These are phyloP conservation scores for Barbarea vulgaris DNA, from an alignment of 345 rosid species.

Conservation along the genomic window DNA sequence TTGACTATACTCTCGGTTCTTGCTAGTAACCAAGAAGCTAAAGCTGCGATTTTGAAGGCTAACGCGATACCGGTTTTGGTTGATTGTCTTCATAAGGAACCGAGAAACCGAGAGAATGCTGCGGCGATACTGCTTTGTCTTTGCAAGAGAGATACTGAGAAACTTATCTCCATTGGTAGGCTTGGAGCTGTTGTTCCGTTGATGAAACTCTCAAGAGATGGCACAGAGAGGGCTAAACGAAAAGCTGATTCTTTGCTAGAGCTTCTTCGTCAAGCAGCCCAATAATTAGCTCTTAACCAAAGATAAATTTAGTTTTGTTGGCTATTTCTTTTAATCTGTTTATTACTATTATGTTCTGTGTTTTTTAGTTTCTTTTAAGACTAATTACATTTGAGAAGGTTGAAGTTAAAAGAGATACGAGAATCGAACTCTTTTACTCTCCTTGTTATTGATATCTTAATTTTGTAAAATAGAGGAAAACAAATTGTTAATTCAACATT, in stretches of 20 bases:
- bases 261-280: constrained; percentile 54
- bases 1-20: constrained; percentile 79
- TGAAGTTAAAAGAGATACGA: constrained; percentile 22
- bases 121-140: constrained; percentile 77
- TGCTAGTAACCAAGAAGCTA: constrained; percentile 76
- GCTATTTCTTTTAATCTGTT: background rate
- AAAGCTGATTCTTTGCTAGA: constrained; percentile 81
- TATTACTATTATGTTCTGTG: background rate
- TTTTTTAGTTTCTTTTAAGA: constrained; percentile 13
- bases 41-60: constrained; percentile 64
- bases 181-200: constrained; percentile 84
- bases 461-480: background rate
- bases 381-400: constrained; percentile 15
- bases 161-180: constrained; percentile 62
- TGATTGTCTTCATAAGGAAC: constrained; percentile 65
- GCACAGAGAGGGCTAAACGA: constrained; percentile 90
- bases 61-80: constrained; percentile 64
- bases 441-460: constrained; percentile 12
- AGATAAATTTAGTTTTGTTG: constrained; percentile 3
- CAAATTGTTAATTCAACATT: background rate
- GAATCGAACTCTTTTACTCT: constrained; percentile 37
- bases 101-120: constrained; percentile 82
- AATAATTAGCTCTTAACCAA: constrained; percentile 39
- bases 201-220: constrained; percentile 73
- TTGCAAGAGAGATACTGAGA: constrained; percentile 84